Percentiles rank a stretch among this genome's conserved stretches.
These are phyloP conservation scores for Glycyrrhiza uralensis DNA, from an alignment of 306 rosid species.

Conservation along the genomic window DNA sequence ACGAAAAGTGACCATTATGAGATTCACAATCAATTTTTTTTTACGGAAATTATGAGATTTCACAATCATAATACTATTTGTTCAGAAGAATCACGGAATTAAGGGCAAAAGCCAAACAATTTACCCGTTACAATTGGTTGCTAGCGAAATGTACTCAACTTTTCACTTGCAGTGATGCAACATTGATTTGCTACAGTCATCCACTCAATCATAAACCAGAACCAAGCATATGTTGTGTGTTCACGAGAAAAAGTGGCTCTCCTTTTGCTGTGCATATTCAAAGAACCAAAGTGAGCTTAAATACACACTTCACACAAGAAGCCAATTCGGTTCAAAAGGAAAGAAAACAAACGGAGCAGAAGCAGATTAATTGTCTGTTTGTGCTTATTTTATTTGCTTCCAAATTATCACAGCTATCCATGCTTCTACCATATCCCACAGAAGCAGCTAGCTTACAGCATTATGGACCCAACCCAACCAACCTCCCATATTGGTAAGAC, in stretches of 20 bases:
- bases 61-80: too few species aligned
- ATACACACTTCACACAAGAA: background rate
- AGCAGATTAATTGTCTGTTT: background rate
- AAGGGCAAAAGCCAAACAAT: slow-evolving; percentile 14
- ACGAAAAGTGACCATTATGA: background rate
- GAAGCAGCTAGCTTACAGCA: background rate
- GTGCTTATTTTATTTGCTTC: slow-evolving; percentile 30
- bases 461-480: slow-evolving; percentile 17
- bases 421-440: background rate
- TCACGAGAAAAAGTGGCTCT: background rate
- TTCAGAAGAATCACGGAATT: slow-evolving; percentile 26
- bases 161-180: slow-evolving; percentile 3
- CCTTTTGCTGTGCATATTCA: background rate
- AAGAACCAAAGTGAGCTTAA: background rate
- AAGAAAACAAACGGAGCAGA: background rate
- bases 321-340: slow-evolving; percentile 10
- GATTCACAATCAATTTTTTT: slow-evolving; percentile 24
- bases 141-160: background rate
- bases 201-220: background rate
- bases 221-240: background rate
- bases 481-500: background rate
- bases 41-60: too few species aligned
- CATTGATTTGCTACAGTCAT: slow-evolving; percentile 10
- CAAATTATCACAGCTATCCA: background rate
- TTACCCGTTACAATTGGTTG: slow-evolving; percentile 15